A percentile compares a stretch with the other conserved stretches of the same genome.
Evolutionary conservation across 352 stramenopile species (phyloP).

Genomic region (Phytophthora sp.): DNA sequence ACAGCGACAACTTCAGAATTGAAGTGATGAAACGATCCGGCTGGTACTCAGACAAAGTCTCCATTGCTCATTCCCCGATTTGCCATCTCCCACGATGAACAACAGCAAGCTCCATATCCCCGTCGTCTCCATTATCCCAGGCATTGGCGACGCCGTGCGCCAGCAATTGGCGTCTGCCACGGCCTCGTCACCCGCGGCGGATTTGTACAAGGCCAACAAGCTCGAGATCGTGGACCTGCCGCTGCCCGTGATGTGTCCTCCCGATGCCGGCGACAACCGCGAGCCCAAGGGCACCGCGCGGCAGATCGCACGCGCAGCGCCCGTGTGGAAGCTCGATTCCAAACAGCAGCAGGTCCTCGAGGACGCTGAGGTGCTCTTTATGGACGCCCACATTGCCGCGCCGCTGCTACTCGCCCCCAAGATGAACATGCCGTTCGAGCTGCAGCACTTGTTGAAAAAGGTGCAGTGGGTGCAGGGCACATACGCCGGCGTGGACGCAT

Average conservation of each 20-base stretch:
- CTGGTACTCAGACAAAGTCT: constrained; percentile 1
- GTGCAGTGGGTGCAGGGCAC: constrained; percentile 62
- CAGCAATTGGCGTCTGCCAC: constrained; percentile 32
- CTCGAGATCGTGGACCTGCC: constrained; percentile 46
- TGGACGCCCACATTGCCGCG: constrained; percentile 42
- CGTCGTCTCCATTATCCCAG: constrained; percentile 47
- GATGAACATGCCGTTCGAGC: constrained; percentile 38
- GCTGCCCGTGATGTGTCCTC: constrained; percentile 30
- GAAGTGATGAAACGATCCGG: constrained; percentile 16
- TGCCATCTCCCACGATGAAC: constrained; percentile 22
- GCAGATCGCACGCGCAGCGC: not conserved
- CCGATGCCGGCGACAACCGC: constrained; percentile 34
- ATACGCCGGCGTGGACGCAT: constrained; percentile 58
- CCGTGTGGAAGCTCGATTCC: constrained; percentile 32
- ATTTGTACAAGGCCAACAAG: constrained; percentile 35
- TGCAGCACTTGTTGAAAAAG: constrained; percentile 52
- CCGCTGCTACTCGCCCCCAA: constrained; percentile 44
- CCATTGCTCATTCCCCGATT: constrained; percentile 23
- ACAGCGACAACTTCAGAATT: constrained; percentile 16
- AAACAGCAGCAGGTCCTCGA: constrained; percentile 36
- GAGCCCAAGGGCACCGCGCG: constrained; percentile 18
- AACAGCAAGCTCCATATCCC: constrained; percentile 36
- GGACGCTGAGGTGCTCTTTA: constrained; percentile 38
- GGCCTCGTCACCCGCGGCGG: constrained; percentile 18
- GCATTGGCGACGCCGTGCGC: constrained; percentile 42